phyloP scores from a whole-genome alignment of 176 grass and related monocot genomes.

The Olyra latifolia region DNA sequence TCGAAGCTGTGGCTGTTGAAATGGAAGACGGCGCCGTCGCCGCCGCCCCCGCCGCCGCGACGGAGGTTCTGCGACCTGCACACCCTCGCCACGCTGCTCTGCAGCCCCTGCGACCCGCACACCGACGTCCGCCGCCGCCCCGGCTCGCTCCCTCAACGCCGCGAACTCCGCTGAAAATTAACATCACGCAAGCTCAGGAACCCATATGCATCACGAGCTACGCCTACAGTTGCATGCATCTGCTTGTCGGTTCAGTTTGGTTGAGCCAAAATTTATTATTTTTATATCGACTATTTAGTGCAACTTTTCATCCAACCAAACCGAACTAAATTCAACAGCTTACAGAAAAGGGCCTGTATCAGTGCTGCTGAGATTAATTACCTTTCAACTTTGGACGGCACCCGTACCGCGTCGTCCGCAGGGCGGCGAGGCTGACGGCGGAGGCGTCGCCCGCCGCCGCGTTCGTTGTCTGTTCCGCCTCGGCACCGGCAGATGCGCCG shows the following conservation, averaged over 20 bases:
- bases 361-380: too few species aligned
- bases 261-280: too few species aligned
- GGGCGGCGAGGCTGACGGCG: conserved; percentile 37
- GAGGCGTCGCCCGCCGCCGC: not conserved
- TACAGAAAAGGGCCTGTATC: too few species aligned
- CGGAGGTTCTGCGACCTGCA: conserved; percentile 72
- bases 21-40: conserved; percentile 80
- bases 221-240: too few species aligned
- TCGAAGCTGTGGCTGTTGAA: conserved; percentile 99
- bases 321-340: too few species aligned
- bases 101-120: conserved; percentile 72
- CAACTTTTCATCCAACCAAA: too few species aligned
- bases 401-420: conserved; percentile 68
- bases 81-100: conserved; percentile 74
- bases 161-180: conserved; percentile 45
- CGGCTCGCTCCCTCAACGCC: conserved; percentile 44
- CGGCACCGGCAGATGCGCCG: too few species aligned
- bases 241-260: too few species aligned
- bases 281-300: too few species aligned
- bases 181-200: too few species aligned
- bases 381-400: conserved; percentile 83
- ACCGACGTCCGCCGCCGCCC: conserved; percentile 46
- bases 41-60: too few species aligned
- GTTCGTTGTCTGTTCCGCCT: conserved; percentile 6
- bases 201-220: too few species aligned